phyloP scores from a whole-genome alignment of 371 early-diverging fungal species.

The Mortierella sp. region DNA sequence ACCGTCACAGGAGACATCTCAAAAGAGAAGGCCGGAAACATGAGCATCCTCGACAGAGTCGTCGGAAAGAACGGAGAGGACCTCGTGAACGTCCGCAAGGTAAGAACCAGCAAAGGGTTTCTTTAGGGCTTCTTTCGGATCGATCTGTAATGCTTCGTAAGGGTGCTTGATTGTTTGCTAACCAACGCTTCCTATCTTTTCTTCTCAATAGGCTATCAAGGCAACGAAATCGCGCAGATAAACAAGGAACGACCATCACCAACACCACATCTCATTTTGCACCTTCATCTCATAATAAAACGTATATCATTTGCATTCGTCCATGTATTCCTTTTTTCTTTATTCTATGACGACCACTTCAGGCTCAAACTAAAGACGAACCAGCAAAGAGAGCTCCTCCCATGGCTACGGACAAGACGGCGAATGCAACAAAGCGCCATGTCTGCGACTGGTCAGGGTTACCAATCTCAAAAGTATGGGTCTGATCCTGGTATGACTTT shows the following conservation, averaged over 20 bases:
- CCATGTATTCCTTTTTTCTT: background rate
- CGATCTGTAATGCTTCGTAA: background rate
- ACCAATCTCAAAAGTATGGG: slow-evolving; percentile 52
- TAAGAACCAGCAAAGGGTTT: too few species aligned
- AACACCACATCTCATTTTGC: slow-evolving; percentile 32
- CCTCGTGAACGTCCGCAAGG: slow-evolving; percentile 73
- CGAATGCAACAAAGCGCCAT: slow-evolving; percentile 41
- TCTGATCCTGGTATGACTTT: background rate
- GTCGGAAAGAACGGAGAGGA: slow-evolving; percentile 72
- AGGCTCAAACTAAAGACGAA: slow-evolving; percentile 28
- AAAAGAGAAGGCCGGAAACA: slow-evolving; percentile 71
- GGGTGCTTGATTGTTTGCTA: background rate
- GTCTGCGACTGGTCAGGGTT: slow-evolving; percentile 37
- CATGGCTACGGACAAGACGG: slow-evolving; percentile 20
- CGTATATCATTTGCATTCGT: slow-evolving; percentile 20
- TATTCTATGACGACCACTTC: background rate
- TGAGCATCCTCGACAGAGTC: slow-evolving; percentile 73
- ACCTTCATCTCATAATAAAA: slow-evolving; percentile 27
- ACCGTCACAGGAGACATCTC: slow-evolving; percentile 64
- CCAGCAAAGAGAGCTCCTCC: slow-evolving; percentile 35
- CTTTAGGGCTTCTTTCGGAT: background rate
- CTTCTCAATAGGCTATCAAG: slow-evolving; percentile 39
- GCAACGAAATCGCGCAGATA: slow-evolving; percentile 46
- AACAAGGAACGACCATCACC: slow-evolving; percentile 8
- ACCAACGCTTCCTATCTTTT: background rate